phyloP scores from a whole-genome alignment of 176 grass and related monocot genomes.

The Eleusine coracana region DNA sequence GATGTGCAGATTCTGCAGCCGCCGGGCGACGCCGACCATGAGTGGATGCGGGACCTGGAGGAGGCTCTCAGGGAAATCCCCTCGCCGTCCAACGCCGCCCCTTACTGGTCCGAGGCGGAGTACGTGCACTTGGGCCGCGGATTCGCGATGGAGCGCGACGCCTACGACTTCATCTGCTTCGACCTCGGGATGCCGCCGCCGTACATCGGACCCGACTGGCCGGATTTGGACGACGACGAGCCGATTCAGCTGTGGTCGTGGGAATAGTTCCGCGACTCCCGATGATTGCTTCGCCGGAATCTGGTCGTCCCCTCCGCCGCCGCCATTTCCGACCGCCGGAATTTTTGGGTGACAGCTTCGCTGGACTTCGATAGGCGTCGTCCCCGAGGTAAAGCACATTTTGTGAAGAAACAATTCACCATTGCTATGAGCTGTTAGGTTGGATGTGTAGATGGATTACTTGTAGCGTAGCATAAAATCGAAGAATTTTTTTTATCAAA shows the following conservation, averaged over 20 bases:
- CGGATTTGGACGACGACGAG: constrained; percentile 7
- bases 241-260: constrained; percentile 39
- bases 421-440: constrained; percentile 9
- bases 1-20: constrained; percentile 6
- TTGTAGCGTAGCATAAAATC: neutral
- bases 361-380: neutral
- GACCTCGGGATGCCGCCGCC: constrained; percentile 35
- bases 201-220: neutral
- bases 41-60: constrained; percentile 11
- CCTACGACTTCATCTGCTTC: constrained; percentile 33
- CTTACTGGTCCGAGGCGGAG: constrained; percentile 17
- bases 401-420: neutral
- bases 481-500: neutral
- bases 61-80: neutral
- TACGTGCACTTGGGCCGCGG: constrained; percentile 6
- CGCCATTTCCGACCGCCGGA: neutral
- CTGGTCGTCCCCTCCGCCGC: neutral
- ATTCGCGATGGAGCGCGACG: constrained; percentile 41
- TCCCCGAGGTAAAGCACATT: neutral
- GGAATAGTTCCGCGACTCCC: constrained; percentile 7
- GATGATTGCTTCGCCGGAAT: neutral
- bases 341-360: neutral
- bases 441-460: constrained; percentile 1
- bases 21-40: neutral
- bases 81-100: neutral